Conservation (phyloP, 108 stramenopile species). For the Nitzschia sp. region DNA sequence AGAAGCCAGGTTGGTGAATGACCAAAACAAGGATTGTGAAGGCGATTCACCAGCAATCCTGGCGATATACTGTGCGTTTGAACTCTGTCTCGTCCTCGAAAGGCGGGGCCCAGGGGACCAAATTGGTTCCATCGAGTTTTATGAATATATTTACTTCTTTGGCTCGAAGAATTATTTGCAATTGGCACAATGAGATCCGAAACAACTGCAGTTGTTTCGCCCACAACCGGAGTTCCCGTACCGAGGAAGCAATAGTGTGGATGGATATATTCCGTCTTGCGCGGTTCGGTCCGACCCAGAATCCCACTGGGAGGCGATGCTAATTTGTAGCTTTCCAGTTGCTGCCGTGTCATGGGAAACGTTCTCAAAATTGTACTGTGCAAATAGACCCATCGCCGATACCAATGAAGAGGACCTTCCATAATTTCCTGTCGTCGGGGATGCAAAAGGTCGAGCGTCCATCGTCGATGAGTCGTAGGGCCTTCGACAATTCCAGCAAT, state of each 20-base stretch:
- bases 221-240: not conserved
- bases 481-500: slow-evolving; percentile 37
- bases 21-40: not conserved
- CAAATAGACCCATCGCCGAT: slow-evolving; percentile 40
- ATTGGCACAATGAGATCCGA: not conserved
- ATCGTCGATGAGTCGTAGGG: not conserved
- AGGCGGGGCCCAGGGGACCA: slow-evolving; percentile 44
- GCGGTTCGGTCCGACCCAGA: not conserved
- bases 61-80: slow-evolving; percentile 5
- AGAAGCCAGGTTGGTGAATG: slow-evolving; percentile 10
- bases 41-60: not conserved
- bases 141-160: not conserved
- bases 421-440: not conserved
- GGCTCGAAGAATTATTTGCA: not conserved
- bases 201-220: not conserved
- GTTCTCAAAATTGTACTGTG: slow-evolving; percentile 37
- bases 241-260: slow-evolving; percentile 21
- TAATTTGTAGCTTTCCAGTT: not conserved
- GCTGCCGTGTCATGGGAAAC: slow-evolving; percentile 18
- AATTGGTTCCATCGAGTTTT: slow-evolving; percentile 28
- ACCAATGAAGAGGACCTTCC: not conserved
- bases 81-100: slow-evolving; percentile 48
- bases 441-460: slow-evolving; percentile 13
- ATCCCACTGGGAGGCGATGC: slow-evolving; percentile 2
- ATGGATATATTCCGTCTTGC: slow-evolving; percentile 4